Conservation (phyloP, 164 flowering plant genomes). For the Nymphaea colorata region DNA sequence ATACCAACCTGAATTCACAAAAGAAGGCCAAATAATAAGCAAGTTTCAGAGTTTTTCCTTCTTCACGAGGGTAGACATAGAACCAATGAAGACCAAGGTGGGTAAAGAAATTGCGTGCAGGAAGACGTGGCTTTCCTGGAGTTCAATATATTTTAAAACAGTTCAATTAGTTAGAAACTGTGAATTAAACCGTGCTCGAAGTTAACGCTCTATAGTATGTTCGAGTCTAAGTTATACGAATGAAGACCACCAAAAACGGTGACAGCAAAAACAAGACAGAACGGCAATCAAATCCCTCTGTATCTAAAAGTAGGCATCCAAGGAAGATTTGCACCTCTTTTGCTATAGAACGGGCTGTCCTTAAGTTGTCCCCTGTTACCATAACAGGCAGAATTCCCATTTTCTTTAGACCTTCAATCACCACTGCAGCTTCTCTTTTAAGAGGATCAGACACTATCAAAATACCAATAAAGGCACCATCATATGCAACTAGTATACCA, state of each 20-base stretch:
- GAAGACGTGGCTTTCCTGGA: too few relatives aligned
- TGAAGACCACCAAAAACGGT: not conserved
- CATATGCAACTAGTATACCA: constrained; percentile 74
- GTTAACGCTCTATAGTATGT: too few relatives aligned
- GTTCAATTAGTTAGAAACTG: too few relatives aligned
- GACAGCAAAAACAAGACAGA: not conserved
- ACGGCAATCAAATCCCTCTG: not conserved
- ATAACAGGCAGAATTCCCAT: constrained; percentile 89
- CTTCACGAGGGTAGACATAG: too few relatives aligned
- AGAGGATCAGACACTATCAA: constrained; percentile 87
- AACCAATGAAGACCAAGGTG: not conserved
- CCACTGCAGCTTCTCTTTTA: constrained; percentile 92
- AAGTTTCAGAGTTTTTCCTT: not conserved
- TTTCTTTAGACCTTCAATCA: constrained; percentile 70
- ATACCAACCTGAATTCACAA: constrained; percentile 62
- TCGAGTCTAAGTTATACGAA: not conserved
- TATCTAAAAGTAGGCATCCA: not conserved
- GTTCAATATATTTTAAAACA: too few relatives aligned
- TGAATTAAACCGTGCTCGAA: too few relatives aligned
- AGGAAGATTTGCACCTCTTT: constrained; percentile 46
- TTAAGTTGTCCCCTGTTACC: constrained; percentile 99
- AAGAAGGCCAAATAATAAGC: not conserved
- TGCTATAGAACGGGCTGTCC: constrained; percentile 94
- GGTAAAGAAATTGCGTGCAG: not conserved
- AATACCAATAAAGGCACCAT: constrained; percentile 50